These are phyloP conservation scores for Schwanniomyces polymorphus DNA, from an alignment of 805 yeast species.

Conservation along the genomic window DNA sequence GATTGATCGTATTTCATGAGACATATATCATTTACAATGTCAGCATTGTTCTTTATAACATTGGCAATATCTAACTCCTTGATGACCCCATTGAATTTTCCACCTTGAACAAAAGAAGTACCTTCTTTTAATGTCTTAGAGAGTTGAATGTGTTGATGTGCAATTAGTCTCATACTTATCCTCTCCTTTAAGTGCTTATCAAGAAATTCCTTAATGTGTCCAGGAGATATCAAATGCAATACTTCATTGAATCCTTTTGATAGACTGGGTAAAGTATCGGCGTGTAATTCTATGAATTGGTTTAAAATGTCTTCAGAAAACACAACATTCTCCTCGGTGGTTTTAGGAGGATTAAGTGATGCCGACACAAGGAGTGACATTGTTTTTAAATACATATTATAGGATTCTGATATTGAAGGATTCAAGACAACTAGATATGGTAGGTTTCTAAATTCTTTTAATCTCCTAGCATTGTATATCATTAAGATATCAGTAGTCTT, in stretches of 20 bases:
- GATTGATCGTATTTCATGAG: slow-evolving; percentile 78
- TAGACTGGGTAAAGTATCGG: slow-evolving; percentile 78
- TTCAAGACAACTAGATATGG: slow-evolving; percentile 86
- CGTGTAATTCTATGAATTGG: slow-evolving; percentile 69
- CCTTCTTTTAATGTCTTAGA: slow-evolving; percentile 36
- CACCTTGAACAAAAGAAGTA: slow-evolving; percentile 52
- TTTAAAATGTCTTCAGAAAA: slow-evolving; percentile 53
- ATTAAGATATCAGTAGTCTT: slow-evolving; percentile 58
- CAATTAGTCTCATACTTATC: slow-evolving; percentile 81
- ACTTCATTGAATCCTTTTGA: slow-evolving; percentile 83
- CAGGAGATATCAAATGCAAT: slow-evolving; percentile 42
- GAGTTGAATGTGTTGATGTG: slow-evolving; percentile 79
- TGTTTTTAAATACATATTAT: slow-evolving; percentile 70
- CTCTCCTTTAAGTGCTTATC: slow-evolving; percentile 80
- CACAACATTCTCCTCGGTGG: slow-evolving; percentile 51
- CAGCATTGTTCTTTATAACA: slow-evolving; percentile 62
- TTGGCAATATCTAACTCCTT: slow-evolving; percentile 63
- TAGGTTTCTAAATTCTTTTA: slow-evolving; percentile 66
- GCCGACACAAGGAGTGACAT: slow-evolving; percentile 43
- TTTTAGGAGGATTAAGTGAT: slow-evolving; percentile 37
- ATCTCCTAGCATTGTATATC: slow-evolving; percentile 66
- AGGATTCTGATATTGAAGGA: slow-evolving; percentile 80
- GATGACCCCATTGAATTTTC: slow-evolving; percentile 57
- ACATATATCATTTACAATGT: slow-evolving; percentile 80
- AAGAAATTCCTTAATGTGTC: slow-evolving; percentile 59